Percentiles rank a stretch among this genome's conserved stretches.
Evolutionary conservation across 495 filamentous ascomycete genomes (phyloP).

Genomic region (Aspergillus taichungensis): DNA sequence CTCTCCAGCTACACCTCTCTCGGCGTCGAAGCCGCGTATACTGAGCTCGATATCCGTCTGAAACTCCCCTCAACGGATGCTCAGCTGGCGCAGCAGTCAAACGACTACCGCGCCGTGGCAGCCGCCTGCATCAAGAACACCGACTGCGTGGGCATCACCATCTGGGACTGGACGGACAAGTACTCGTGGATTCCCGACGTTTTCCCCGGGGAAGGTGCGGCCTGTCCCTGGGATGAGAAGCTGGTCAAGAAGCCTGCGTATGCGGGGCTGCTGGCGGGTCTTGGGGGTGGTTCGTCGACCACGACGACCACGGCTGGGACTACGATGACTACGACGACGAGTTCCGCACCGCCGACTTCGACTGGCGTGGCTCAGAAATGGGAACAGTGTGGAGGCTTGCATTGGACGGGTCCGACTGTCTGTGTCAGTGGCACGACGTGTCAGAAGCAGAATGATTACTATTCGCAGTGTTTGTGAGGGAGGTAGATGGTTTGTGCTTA

Average conservation of each 20-base stretch:
- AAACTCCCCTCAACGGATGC: slow-evolving; percentile 35
- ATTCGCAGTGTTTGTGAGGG: no score
- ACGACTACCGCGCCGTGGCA: slow-evolving; percentile 47
- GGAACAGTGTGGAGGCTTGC: not conserved
- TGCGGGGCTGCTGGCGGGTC: slow-evolving; percentile 25
- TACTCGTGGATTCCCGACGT: slow-evolving; percentile 51
- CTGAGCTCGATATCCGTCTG: slow-evolving; percentile 55
- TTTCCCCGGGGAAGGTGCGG: slow-evolving; percentile 45
- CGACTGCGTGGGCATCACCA: slow-evolving; percentile 61
- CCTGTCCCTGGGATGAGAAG: slow-evolving; percentile 45
- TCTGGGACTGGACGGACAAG: slow-evolving; percentile 56
- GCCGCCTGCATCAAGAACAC: slow-evolving; percentile 48
- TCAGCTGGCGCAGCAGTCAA: slow-evolving; percentile 46
- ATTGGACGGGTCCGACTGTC: no score
- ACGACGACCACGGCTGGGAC: slow-evolving; percentile 23
- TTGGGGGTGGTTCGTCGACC: slow-evolving; percentile 17
- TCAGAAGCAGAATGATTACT: no score
- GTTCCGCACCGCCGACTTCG: slow-evolving; percentile 10
- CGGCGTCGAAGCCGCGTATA: slow-evolving; percentile 52
- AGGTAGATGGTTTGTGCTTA: no score
- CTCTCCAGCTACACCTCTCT: slow-evolving; percentile 40
- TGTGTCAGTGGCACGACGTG: no score
- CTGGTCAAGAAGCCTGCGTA: slow-evolving; percentile 52
- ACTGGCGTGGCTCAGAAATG: slow-evolving; percentile 24
- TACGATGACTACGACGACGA: slow-evolving; percentile 21